phyloP scores from a whole-genome alignment of 768 basidiomycete genomes.

The Russula emetica region DNA sequence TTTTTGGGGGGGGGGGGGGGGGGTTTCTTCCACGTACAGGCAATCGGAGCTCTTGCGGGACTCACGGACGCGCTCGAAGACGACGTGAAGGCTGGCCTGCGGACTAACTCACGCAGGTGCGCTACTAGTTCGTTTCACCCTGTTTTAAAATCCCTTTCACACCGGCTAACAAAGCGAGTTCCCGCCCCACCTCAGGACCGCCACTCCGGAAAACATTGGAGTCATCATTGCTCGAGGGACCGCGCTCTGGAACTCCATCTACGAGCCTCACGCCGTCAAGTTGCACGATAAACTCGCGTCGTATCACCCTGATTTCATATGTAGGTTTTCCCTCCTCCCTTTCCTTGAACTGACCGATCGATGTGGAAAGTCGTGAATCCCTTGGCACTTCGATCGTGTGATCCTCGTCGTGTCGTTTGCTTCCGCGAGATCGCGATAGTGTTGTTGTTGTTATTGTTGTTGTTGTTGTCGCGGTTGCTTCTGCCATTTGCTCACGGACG shows the following conservation, averaged over 20 bases:
- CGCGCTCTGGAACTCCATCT: constrained; percentile 81
- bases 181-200: constrained; percentile 6
- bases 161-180: constrained; percentile 12
- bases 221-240: constrained; percentile 63
- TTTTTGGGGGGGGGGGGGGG: no score
- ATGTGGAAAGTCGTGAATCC: constrained; percentile 12
- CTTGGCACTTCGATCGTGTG: constrained; percentile 21
- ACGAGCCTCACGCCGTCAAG: constrained; percentile 85
- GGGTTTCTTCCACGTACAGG: constrained; percentile 35
- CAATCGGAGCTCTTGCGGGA: constrained; percentile 76
- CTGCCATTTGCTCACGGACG: constrained; percentile 11
- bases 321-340: constrained; percentile 47
- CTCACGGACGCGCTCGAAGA: constrained; percentile 73
- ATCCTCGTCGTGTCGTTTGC: constrained; percentile 13
- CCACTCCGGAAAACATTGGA: constrained; percentile 55
- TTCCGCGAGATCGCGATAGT: neutral
- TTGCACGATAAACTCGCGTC: constrained; percentile 79
- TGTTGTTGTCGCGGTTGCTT: neutral
- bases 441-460: neutral
- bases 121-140: constrained; percentile 20
- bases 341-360: constrained; percentile 10
- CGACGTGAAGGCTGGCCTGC: constrained; percentile 70
- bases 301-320: constrained; percentile 92
- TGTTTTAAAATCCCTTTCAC: constrained; percentile 9
- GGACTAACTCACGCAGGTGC: constrained; percentile 51